Conservation (phyloP, 805 yeast genomes). For the Myxozyma neotropica region DNA sequence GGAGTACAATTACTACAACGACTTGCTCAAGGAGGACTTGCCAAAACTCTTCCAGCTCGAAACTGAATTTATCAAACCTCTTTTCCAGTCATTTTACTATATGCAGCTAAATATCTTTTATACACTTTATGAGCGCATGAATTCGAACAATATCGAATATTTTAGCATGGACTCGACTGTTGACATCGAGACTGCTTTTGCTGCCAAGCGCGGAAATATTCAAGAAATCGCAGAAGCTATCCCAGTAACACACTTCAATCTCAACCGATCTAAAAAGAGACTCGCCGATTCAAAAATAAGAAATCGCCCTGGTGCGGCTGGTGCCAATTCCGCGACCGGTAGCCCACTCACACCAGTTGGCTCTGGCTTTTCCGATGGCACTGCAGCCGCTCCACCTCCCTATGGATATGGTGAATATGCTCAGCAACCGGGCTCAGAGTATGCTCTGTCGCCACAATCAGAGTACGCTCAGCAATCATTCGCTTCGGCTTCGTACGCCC, state of each 20-base stretch:
- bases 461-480: constrained; percentile 3
- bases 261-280: constrained; percentile 21
- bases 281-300: constrained; percentile 13
- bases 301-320: constrained; percentile 35
- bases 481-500: not conserved
- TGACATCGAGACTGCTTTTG: constrained; percentile 81
- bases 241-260: constrained; percentile 84
- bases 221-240: constrained; percentile 88
- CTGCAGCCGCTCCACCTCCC: constrained; percentile 43
- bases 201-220: constrained; percentile 81
- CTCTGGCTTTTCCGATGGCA: not conserved
- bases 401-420: constrained; percentile 21
- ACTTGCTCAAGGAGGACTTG: constrained; percentile 86
- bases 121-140: constrained; percentile 87
- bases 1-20: constrained; percentile 94
- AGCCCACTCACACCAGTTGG: constrained; percentile 6
- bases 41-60: constrained; percentile 87
- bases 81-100: constrained; percentile 90
- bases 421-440: constrained; percentile 11
- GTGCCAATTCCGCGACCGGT: constrained; percentile 18
- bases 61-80: constrained; percentile 88
- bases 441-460: not conserved
- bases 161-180: constrained; percentile 68
- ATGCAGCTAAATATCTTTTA: constrained; percentile 98
- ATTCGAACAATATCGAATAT: constrained; percentile 95